Evolutionary conservation across 495 filamentous ascomycete species (phyloP).

Genomic region (Aspergillus mulundensis): DNA sequence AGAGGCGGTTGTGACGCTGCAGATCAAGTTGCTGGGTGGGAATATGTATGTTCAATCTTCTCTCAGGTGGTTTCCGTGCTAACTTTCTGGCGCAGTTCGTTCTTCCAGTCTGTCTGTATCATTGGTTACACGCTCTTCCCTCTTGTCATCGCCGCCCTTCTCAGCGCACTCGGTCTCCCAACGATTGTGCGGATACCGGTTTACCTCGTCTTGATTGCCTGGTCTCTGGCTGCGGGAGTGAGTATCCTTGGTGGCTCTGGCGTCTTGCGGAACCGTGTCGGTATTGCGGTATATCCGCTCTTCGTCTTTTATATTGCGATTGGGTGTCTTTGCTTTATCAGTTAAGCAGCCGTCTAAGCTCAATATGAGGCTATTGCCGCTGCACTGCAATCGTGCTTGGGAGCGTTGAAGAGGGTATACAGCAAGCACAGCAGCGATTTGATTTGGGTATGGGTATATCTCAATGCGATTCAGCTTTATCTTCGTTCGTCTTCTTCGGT

Average conservation of each 20-base stretch:
- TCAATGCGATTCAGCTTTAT: conserved; percentile 10
- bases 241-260: conserved; percentile 95
- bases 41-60: conserved; percentile 70
- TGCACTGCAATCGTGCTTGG: neutral
- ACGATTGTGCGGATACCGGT: conserved; percentile 81
- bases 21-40: conserved; percentile 95
- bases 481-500: neutral
- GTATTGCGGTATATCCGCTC: conserved; percentile 89
- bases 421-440: neutral
- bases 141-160: conserved; percentile 86
- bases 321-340: conserved; percentile 94
- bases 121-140: conserved; percentile 99
- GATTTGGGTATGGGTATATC: neutral
- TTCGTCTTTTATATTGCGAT: conserved; percentile 94
- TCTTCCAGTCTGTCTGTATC: conserved; percentile 94
- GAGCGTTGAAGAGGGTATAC: neutral
- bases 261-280: conserved; percentile 89
- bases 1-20: conserved; percentile 93
- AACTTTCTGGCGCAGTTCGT: conserved; percentile 62
- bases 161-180: conserved; percentile 75
- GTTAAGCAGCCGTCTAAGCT: conserved; percentile 42
- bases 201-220: conserved; percentile 79
- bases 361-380: neutral
- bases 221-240: conserved; percentile 91
- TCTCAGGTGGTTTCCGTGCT: conserved; percentile 14